Conservation (phyloP, 257 asterid species). For the Solanum paucissectum region DNA sequence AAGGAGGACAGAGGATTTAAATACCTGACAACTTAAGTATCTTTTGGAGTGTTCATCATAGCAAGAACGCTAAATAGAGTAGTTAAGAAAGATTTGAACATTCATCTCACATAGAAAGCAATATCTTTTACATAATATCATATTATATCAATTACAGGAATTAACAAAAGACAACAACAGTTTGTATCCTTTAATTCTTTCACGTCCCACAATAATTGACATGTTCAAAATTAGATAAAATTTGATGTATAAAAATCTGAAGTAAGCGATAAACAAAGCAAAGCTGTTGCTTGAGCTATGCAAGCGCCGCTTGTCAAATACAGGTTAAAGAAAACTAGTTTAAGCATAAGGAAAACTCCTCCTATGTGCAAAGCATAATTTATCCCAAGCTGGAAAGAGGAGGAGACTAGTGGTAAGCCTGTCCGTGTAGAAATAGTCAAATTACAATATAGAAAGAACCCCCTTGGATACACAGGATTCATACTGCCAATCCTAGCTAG, state of each 20-base stretch:
- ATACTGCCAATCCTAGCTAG: background rate
- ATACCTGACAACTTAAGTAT: background rate
- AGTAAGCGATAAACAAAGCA: background rate
- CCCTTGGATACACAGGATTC: background rate
- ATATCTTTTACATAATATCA: background rate
- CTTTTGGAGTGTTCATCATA: background rate
- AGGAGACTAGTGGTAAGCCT: background rate
- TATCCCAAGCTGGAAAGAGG: background rate
- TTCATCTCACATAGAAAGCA: background rate
- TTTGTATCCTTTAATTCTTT: background rate
- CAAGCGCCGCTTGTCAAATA: background rate
- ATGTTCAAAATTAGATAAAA: background rate
- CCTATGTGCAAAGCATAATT: background rate
- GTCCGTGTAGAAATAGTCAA: background rate
- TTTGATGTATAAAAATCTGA: background rate
- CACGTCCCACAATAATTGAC: background rate
- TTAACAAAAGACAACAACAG: background rate
- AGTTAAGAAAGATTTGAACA: background rate
- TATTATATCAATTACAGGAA: background rate
- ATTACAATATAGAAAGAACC: background rate
- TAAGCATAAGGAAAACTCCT: background rate
- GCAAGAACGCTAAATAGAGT: background rate
- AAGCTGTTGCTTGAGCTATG: background rate
- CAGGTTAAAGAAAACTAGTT: background rate
- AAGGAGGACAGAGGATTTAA: background rate